These are phyloP conservation scores for Trichoderma atrobrunneum DNA, from an alignment of 2,329 filamentous ascomycete species.

Conservation along the genomic window DNA sequence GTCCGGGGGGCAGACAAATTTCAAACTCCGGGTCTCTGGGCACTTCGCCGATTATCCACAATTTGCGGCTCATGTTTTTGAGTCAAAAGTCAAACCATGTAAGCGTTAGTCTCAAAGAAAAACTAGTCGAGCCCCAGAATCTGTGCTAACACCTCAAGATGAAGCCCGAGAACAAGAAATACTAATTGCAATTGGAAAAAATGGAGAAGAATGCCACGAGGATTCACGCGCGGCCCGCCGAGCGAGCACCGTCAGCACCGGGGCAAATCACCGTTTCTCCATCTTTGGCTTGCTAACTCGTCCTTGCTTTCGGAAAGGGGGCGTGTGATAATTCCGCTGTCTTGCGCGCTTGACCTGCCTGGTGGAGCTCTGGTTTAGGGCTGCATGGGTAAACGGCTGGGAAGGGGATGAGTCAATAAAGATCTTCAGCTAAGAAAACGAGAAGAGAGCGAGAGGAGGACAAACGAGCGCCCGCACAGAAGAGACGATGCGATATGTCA, in stretches of 20 bases:
- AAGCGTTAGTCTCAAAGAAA: neutral
- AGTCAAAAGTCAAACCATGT: neutral
- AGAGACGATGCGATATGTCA: slow-evolving; percentile 3
- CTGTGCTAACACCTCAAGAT: neutral
- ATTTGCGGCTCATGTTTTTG: neutral
- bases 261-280: slow-evolving; percentile 11
- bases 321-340: neutral
- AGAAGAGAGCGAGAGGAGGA: neutral
- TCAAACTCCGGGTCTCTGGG: neutral
- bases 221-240: slow-evolving; percentile 15
- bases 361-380: slow-evolving; percentile 15
- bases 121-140: neutral
- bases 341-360: neutral
- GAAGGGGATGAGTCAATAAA: slow-evolving; percentile 7
- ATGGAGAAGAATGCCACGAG: slow-evolving; percentile 16
- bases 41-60: slow-evolving; percentile 1
- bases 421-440: slow-evolving; percentile 4
- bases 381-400: slow-evolving; percentile 14
- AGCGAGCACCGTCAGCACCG: slow-evolving; percentile 10
- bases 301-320: neutral
- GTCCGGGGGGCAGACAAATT: neutral
- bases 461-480: slow-evolving; percentile 13
- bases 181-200: neutral
- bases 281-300: neutral
- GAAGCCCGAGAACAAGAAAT: neutral